phyloP scores from a whole-genome alignment of 176 grass and related monocot genomes.

The Juncus inflexus region DNA sequence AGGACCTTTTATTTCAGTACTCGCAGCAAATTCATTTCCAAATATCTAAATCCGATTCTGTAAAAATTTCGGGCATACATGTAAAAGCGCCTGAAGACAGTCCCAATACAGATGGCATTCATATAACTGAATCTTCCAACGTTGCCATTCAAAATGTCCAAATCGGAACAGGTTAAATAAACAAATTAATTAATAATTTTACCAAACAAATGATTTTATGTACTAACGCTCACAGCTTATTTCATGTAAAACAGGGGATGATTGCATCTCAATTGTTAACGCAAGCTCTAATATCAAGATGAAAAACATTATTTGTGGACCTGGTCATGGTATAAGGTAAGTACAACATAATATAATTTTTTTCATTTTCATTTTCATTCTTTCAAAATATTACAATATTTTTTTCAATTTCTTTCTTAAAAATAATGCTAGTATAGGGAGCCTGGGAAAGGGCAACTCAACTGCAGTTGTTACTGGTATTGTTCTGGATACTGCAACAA shows the following conservation, averaged over 20 bases:
- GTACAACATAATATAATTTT: background rate
- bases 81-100: slow-evolving; percentile 67
- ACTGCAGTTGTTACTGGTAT: slow-evolving; percentile 48
- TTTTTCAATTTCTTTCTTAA: slow-evolving; percentile 2
- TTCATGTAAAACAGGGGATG: slow-evolving; percentile 45
- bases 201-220: background rate
- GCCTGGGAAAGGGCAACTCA: slow-evolving; percentile 63
- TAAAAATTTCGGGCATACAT: slow-evolving; percentile 44
- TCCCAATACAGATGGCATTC: slow-evolving; percentile 96
- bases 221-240: background rate
- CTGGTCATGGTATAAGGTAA: slow-evolving; percentile 81
- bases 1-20: slow-evolving; percentile 56
- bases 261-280: slow-evolving; percentile 87
- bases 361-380: background rate
- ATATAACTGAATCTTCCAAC: slow-evolving; percentile 63
- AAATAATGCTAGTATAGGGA: slow-evolving; percentile 61
- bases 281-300: slow-evolving; percentile 64
- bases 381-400: background rate
- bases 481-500: slow-evolving; percentile 47
- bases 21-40: slow-evolving; percentile 89
- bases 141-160: slow-evolving; percentile 52
- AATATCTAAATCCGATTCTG: slow-evolving; percentile 43
- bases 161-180: slow-evolving; percentile 59
- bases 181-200: slow-evolving; percentile 9
- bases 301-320: slow-evolving; percentile 60